Evolutionary conservation across 352 stramenopile genomes (phyloP), one percentile per base, ranked within the genome.

Genomic region (Pythium aphanidermatum): DNA sequence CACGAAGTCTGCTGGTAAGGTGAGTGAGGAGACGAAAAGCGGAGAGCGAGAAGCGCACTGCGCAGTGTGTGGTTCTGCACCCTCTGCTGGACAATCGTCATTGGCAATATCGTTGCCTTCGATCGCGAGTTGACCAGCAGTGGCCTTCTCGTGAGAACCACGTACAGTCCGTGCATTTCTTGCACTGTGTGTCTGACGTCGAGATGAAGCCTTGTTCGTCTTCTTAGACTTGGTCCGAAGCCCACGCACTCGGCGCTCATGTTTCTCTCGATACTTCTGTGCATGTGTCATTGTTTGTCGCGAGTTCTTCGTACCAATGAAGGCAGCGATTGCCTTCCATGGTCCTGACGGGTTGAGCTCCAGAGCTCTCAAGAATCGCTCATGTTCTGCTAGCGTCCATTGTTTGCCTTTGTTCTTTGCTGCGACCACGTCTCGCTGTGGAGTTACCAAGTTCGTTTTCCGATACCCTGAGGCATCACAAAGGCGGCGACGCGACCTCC

Each of bases 321-420:
- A 36, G 13, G 32, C 44, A 1, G 58, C 65, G 27, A 75, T 75
- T 17, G 54, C 37, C 28, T 75, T 72, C 65, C 65, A 75, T 17
- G 65, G 58, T 2, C 62, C 59, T 0, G 58, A 45, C 12, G 61
- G 58, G 23, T 56, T 68, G 4, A 59, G 17, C 45, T 72, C 58
- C 6, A 68, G 39, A 8, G 46, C 58, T 2, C 60, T 37, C 1
- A 75, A 23, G 39, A 75, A 72, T 2, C 61, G 59, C 31, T 49
- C 36, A 26, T 75, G 65, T 45, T 75, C 65, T 12, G 25, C 51
- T 0, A 16, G 16, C 1, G 65, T 71, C 61, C 62, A 68, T 24
- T 48, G 43, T 20, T 47, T 55, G 12, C 61, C 58, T 30, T 63
- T 64, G 31, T 51, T 60, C 11, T 19, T 56, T n/a, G 28, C 46